Percentiles rank a stretch among this genome's conserved stretches.
These are phyloP conservation scores for Podospora tetraspora DNA, from an alignment of 495 filamentous ascomycete species.

Conservation along the genomic window DNA sequence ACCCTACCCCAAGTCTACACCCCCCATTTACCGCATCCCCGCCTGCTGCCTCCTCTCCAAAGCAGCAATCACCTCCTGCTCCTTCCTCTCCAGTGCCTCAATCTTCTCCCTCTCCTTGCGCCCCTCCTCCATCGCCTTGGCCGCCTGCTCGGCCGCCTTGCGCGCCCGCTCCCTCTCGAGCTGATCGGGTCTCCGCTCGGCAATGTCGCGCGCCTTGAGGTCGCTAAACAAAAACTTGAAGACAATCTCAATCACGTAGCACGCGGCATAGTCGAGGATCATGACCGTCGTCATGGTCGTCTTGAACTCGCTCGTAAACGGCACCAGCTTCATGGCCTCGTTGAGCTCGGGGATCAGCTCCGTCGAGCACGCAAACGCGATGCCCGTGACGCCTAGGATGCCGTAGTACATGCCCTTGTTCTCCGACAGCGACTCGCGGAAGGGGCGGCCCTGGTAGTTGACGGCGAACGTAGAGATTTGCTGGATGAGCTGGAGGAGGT, in stretches of 20 bases:
- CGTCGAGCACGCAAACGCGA: conserved; percentile 93
- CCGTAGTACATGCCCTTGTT: conserved; percentile 99
- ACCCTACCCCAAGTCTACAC: not conserved
- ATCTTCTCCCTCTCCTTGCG: conserved; percentile 45
- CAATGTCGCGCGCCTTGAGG: conserved; percentile 91
- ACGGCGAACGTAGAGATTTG: conserved; percentile 99
- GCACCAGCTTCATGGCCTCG: conserved; percentile 83
- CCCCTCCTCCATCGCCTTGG: conserved; percentile 51
- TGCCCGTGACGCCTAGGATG: conserved; percentile 75
- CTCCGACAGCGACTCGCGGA: conserved; percentile 91
- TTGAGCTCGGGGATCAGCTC: conserved; percentile 96
- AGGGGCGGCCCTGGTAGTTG: conserved; percentile 98
- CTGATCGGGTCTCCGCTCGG: conserved; percentile 78
- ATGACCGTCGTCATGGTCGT: conserved; percentile 76
- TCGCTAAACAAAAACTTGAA: conserved; percentile 87
- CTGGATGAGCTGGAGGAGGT: conserved; percentile 96
- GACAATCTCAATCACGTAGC: conserved; percentile 82
- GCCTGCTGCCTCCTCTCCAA: conserved; percentile 26
- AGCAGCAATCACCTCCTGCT: conserved; percentile 35
- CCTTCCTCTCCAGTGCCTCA: conserved; percentile 45
- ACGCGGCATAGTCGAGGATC: conserved; percentile 82
- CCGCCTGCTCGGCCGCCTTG: conserved; percentile 55
- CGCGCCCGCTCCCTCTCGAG: conserved; percentile 66
- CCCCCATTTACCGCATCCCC: not conserved
- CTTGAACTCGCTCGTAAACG: conserved; percentile 91